These are phyloP conservation scores for Abrus pulchellus DNA, from an alignment of 306 rosid species.

Conservation along the genomic window DNA sequence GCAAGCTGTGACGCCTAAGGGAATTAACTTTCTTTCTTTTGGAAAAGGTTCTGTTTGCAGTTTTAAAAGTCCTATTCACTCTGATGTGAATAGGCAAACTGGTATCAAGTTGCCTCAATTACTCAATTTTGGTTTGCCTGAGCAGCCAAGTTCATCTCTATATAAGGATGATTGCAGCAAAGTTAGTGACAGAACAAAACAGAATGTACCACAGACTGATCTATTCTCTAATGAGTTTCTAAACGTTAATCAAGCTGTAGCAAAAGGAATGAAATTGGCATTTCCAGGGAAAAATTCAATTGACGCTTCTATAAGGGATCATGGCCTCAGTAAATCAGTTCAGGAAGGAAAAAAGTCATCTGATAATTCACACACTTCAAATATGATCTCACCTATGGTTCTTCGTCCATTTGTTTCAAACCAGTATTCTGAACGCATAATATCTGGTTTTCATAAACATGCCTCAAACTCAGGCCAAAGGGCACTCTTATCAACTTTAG, in stretches of 20 bases:
- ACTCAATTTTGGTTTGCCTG: slow-evolving; percentile 41
- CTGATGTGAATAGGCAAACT: slow-evolving; percentile 44
- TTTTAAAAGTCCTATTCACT: slow-evolving; percentile 47
- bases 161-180: slow-evolving; percentile 37
- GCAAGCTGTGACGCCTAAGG: slow-evolving; percentile 61
- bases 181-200: slow-evolving; percentile 46
- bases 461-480: slow-evolving; percentile 62
- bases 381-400: slow-evolving; percentile 43
- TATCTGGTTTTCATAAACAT: slow-evolving; percentile 57
- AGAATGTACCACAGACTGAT: slow-evolving; percentile 42
- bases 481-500: slow-evolving; percentile 69
- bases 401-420: slow-evolving; percentile 53
- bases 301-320: slow-evolving; percentile 44
- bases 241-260: slow-evolving; percentile 47
- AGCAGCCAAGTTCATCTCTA: slow-evolving; percentile 30
- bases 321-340: slow-evolving; percentile 39
- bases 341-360: slow-evolving; percentile 42
- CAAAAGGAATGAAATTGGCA: slow-evolving; percentile 47
- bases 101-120: slow-evolving; percentile 38
- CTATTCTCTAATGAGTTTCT: slow-evolving; percentile 44
- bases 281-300: slow-evolving; percentile 51
- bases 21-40: slow-evolving; percentile 77
- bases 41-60: slow-evolving; percentile 58
- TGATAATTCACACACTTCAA: slow-evolving; percentile 52
- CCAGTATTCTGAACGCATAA: slow-evolving; percentile 56